Conservation (phyloP, 1,139 yeast genomes). For the Williopsis jadinii region DNA sequence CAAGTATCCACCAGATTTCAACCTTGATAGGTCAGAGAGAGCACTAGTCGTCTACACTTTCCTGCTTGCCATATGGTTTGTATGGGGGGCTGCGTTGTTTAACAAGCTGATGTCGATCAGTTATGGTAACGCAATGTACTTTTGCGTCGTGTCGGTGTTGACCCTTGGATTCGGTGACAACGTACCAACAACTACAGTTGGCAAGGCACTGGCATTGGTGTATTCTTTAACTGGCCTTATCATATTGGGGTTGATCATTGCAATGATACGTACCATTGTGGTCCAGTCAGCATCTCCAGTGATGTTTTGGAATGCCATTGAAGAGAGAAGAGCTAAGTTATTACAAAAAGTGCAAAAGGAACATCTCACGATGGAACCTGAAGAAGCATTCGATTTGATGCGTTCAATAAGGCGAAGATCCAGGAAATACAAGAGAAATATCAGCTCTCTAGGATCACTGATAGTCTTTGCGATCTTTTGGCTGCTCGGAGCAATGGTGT, state of each 20-base stretch:
- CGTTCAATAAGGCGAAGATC: constrained; percentile 38
- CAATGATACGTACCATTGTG: constrained; percentile 62
- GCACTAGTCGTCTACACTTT: constrained; percentile 66
- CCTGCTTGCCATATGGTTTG: constrained; percentile 59
- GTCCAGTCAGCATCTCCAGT: constrained; percentile 54
- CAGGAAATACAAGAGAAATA: constrained; percentile 22
- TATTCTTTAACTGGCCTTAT: constrained; percentile 66
- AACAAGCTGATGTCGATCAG: constrained; percentile 31
- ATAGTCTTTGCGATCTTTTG: constrained; percentile 50
- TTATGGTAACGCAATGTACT: constrained; percentile 64
- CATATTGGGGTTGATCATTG: constrained; percentile 62
- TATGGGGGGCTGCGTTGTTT: constrained; percentile 60
- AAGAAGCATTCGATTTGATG: constrained; percentile 49
- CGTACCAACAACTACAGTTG: constrained; percentile 42
- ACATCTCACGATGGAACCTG: constrained; percentile 24
- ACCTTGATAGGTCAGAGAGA: constrained; percentile 59
- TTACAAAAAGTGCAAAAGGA: constrained; percentile 14
- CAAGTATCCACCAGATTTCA: constrained; percentile 64
- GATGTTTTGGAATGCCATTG: constrained; percentile 55
- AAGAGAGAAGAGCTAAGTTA: constrained; percentile 27
- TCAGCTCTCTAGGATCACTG: constrained; percentile 36
- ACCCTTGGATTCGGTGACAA: constrained; percentile 82
- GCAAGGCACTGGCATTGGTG: constrained; percentile 51
- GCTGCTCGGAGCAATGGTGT: constrained; percentile 65
- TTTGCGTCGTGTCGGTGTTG: constrained; percentile 60